Conservation (phyloP, 2,329 filamentous ascomycete genomes). For the Calonectria ilicicola region DNA sequence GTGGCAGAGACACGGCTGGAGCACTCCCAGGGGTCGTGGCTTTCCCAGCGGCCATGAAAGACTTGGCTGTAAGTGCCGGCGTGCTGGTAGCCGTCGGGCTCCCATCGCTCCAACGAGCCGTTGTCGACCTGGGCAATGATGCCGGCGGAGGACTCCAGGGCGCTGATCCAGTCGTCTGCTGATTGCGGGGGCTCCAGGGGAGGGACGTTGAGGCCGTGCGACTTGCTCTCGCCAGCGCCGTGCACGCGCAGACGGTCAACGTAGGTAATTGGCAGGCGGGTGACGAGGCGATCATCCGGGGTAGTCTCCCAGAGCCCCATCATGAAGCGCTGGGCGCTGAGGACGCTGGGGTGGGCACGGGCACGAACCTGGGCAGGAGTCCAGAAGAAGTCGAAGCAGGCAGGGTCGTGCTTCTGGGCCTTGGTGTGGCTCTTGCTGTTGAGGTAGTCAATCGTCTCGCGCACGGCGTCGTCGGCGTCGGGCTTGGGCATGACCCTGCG, state of each 20-base stretch:
- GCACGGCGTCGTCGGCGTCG: conserved; percentile 69
- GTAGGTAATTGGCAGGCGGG: conserved; percentile 73
- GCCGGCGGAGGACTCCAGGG: conserved; percentile 58
- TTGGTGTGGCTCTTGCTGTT: conserved; percentile 45
- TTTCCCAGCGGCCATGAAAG: conserved; percentile 67
- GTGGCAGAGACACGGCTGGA: conserved; percentile 65
- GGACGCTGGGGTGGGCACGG: conserved; percentile 73
- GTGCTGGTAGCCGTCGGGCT: conserved; percentile 73
- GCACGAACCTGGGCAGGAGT: conserved; percentile 76
- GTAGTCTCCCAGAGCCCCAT: conserved; percentile 74
- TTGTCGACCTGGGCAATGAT: conserved; percentile 77
- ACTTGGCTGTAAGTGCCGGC: conserved; percentile 67
- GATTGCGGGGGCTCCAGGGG: conserved; percentile 45
- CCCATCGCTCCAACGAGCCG: conserved; percentile 79
- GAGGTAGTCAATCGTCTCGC: conserved; percentile 68
- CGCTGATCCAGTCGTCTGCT: conserved; percentile 53
- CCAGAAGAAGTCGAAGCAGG: conserved; percentile 82
- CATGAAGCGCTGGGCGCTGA: conserved; percentile 74
- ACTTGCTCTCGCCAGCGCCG: conserved; percentile 53
- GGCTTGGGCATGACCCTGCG: conserved; percentile 70
- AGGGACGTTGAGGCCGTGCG: conserved; percentile 35
- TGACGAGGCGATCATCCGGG: conserved; percentile 68
- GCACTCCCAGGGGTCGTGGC: conserved; percentile 68
- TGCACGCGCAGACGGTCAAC: conserved; percentile 78
- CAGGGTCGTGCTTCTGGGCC: conserved; percentile 61